These are phyloP conservation scores for Fusarium palustre DNA, from an alignment of 2,329 filamentous ascomycete species.

Conservation along the genomic window DNA sequence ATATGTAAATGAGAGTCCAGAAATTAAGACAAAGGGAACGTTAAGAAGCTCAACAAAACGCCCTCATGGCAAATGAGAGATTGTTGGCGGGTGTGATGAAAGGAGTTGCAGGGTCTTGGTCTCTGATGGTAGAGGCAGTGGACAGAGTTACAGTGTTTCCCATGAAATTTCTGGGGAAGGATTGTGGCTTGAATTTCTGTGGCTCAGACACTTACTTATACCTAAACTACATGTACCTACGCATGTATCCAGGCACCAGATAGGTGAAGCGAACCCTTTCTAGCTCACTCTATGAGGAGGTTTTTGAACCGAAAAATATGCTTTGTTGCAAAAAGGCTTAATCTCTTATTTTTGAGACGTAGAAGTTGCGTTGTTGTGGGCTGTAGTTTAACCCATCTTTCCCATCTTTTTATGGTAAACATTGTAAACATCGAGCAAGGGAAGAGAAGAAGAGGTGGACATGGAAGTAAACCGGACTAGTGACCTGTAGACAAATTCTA, in stretches of 20 bases:
- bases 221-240: slow-evolving; percentile 3
- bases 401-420: no score
- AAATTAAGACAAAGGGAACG: background rate
- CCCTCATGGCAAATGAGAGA: slow-evolving; percentile 27
- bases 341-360: background rate
- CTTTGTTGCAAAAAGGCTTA: background rate
- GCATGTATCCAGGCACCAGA: background rate
- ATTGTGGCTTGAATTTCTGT: slow-evolving; percentile 26
- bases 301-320: background rate
- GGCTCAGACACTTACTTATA: slow-evolving; percentile 24
- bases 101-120: slow-evolving; percentile 39
- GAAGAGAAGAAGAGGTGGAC: background rate
- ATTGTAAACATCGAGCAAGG: background rate
- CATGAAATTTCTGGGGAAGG: slow-evolving; percentile 35
- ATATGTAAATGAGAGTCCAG: slow-evolving; percentile 8
- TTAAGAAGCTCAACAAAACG: slow-evolving; percentile 27
- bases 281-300: background rate
- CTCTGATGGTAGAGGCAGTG: slow-evolving; percentile 29
- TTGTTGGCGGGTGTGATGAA: slow-evolving; percentile 32
- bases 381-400: background rate
- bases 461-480: background rate
- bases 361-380: background rate
- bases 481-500: background rate
- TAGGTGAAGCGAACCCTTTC: background rate
- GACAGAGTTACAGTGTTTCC: slow-evolving; percentile 34